Base-by-base conservation (phyloP, 371 early-diverging fungal genomes). In the Mortierella sp. region DNA sequence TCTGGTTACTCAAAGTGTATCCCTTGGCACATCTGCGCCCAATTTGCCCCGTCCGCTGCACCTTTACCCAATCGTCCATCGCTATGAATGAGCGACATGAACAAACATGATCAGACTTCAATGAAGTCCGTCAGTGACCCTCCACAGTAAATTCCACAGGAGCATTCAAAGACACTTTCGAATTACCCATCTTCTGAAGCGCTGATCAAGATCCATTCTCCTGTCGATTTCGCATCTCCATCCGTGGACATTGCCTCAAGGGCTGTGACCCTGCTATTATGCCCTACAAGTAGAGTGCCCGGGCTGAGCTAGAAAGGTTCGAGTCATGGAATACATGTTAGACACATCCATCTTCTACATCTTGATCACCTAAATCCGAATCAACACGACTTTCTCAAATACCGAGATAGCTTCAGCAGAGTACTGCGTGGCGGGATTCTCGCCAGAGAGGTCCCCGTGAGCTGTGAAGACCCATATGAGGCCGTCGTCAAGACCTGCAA, bases 181-280 rank as follows among this genome's bases (percentile, higher is more conserved):
- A 13, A 53, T 64, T 82, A 91, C 90, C 92, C 92, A 54, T 88
- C 88, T 54, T 88, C 87, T 0, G 90, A 81, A 4, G 87, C 91
- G 48, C 89, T 87, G 23, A 90, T 71, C 16, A 90, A 57, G 7
- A 88, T 80, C 80, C 88, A 87, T 47, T 89, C 88, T 31, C 69
- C 51, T 34, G 70, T 73, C 31, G 82, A 71, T 19, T 80, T 67
- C 21, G 81, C 70, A 41, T 87, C 86, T 18, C 83, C 80, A 52
- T 87, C 87, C 21, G 82, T 79, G 7, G 79, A 72, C 38, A 85
- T 64, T 10, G 88, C 67, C 23, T 81, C 74, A 26, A 92, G 66
- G 18, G 86, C 89, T 16, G 84, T 82, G 7, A 92, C 71, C 2
- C 87, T 79, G 0, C 85, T 58, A 61, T 79, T 82, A 57, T 90